phyloP scores from a whole-genome alignment of 2,329 filamentous ascomycete species.

The Microsporum audouinii region DNA sequence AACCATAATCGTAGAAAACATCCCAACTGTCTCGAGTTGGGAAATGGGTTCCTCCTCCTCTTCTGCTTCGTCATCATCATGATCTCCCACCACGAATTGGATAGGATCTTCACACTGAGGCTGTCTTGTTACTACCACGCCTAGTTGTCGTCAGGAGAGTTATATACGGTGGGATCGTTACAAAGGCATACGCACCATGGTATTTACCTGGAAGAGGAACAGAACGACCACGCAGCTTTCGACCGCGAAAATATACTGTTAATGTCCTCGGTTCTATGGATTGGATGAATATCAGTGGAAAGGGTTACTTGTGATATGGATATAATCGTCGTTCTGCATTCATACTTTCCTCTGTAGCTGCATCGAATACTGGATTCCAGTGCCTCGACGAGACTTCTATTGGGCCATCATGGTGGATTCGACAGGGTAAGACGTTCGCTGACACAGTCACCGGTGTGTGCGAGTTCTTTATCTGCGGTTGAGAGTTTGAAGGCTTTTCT shows the following conservation, averaged over 20 bases:
- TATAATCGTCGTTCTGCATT: not conserved
- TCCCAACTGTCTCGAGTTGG: conserved; percentile 48
- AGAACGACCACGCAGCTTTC: conserved; percentile 59
- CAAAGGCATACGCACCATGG: conserved; percentile 34
- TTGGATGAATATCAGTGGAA: not conserved
- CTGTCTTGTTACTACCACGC: conserved; percentile 46
- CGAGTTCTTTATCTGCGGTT: not conserved
- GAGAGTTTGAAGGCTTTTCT: not conserved
- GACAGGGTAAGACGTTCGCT: conserved; percentile 68
- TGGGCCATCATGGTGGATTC: conserved; percentile 65
- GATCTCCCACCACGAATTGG: not conserved
- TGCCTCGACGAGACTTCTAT: conserved; percentile 53
- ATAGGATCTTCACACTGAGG: not conserved
- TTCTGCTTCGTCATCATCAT: conserved; percentile 1
- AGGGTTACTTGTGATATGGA: not conserved
- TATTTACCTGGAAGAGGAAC: conserved; percentile 62
- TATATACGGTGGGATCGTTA: not conserved
- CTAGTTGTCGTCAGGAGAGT: conserved; percentile 23
- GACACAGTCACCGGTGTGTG: conserved; percentile 30
- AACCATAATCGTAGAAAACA: conserved; percentile 65
- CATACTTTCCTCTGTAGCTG: conserved; percentile 27
- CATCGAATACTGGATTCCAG: conserved; percentile 53
- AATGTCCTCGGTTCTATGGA: conserved; percentile 9
- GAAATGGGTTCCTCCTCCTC: conserved; percentile 41
- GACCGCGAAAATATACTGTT: conserved; percentile 63